Percentiles rank a stretch among this genome's conserved stretches.
These are phyloP conservation scores for Saccharomyces hybrid DNA, from an alignment of 1,139 yeast species.

Conservation along the genomic window DNA sequence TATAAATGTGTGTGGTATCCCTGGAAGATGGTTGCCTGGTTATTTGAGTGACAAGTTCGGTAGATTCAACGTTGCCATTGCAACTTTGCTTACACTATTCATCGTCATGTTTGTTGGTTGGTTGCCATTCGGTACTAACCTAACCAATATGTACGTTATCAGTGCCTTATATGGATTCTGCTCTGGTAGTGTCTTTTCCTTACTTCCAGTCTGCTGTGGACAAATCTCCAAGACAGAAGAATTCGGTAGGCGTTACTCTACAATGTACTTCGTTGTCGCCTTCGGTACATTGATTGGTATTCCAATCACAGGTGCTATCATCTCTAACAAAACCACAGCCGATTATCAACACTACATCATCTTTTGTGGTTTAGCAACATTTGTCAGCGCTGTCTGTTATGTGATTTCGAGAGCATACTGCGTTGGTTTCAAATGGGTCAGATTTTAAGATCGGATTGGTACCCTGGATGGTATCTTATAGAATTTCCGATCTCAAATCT, in stretches of 20 bases:
- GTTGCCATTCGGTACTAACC: slow-evolving; percentile 39
- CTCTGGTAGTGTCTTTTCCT: slow-evolving; percentile 42
- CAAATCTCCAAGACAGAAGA: slow-evolving; percentile 58
- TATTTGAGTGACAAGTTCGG: slow-evolving; percentile 43
- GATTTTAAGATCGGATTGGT: slow-evolving; percentile 8
- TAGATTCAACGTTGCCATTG: slow-evolving; percentile 45
- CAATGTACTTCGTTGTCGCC: slow-evolving; percentile 57
- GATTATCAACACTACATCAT: slow-evolving; percentile 22
- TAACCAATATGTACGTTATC: slow-evolving; percentile 40
- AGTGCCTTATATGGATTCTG: slow-evolving; percentile 47
- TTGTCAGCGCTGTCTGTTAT: slow-evolving; percentile 16
- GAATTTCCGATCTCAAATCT: neutral
- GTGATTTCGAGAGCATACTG: slow-evolving; percentile 21
- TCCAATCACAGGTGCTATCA: slow-evolving; percentile 49
- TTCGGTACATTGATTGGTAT: slow-evolving; percentile 48
- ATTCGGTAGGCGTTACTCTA: slow-evolving; percentile 64
- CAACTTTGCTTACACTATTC: slow-evolving; percentile 34
- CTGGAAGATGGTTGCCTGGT: slow-evolving; percentile 46
- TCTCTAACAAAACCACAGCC: slow-evolving; percentile 24
- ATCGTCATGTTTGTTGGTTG: slow-evolving; percentile 40
- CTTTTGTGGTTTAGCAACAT: slow-evolving; percentile 19
- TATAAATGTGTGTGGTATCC: slow-evolving; percentile 43
- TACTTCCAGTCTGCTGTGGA: slow-evolving; percentile 46
- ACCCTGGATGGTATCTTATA: neutral
- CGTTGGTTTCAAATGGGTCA: slow-evolving; percentile 19